Base-by-base conservation (phyloP, 2,329 filamentous ascomycete species). In the Alternaria conjuncta region DNA sequence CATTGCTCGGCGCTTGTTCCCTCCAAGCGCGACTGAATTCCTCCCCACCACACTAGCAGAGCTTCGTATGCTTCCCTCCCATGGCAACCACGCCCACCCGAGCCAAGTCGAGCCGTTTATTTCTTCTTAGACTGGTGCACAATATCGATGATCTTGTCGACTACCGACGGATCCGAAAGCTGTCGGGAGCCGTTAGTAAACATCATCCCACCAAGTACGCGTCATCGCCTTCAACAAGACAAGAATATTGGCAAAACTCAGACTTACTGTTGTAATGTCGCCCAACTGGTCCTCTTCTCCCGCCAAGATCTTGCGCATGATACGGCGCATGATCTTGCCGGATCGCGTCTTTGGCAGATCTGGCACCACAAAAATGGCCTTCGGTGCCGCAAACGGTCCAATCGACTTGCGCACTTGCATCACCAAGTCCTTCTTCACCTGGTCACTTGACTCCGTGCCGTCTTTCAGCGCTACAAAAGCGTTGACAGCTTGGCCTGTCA, bases 311-410 rank as follows among this genome's bases (percentile, higher is more conserved):
- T 99, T 99, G 75, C 96, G 88, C 84, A 99, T 83, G 78, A 99
- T 97, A 69, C 96, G 90, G 68, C 96, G 89, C 96, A 99, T 99
- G 78, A 99, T 99, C 91, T 99, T 99, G 71, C 96, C 96, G 72
- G 92, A 97, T 73, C 96, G 88, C 41, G 96, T 99, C 89, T 99
- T 98, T 75, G 96, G 96, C 69, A 99, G 87, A 79, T 99, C 96
- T 4, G 94, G 91, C 47, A 99, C 92, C 58, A 97, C 88, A 79
- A 90, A 96, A 68, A 99, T 90, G 20, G 91, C 92, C 86, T 98
- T 99, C 68, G 96, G 96, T 30, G 96, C 94, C 5, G 96, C 96
- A 79, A 99, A 99, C 5, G 96, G 96, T 12, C 96, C 96, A 78
- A 99, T 99, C 71, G 93, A 96, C 87, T 96, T 97, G 78, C 96